phyloP scores from a whole-genome alignment of 2,329 filamentous ascomycete species.

The Penicillium sp. region DNA sequence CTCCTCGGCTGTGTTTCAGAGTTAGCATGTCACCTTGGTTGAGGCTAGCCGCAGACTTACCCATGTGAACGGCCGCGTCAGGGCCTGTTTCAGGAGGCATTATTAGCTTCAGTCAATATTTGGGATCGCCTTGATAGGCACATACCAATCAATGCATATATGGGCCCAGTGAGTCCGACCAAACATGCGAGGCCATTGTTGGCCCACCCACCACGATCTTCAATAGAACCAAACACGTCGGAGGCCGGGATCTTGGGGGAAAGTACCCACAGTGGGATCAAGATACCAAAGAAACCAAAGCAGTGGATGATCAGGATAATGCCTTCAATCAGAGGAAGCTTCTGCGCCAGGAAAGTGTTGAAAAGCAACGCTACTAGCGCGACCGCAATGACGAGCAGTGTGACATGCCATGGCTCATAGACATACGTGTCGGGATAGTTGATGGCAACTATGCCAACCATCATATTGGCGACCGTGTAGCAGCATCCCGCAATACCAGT shows the following conservation, averaged over 20 bases:
- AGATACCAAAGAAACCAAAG: slow-evolving; percentile 45
- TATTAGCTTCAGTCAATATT: background rate
- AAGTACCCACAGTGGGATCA: slow-evolving; percentile 47
- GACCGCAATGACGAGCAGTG: slow-evolving; percentile 46
- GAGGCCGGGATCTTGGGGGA: slow-evolving; percentile 40
- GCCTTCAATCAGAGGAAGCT: slow-evolving; percentile 42
- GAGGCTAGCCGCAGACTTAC: slow-evolving; percentile 29
- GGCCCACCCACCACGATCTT: slow-evolving; percentile 45
- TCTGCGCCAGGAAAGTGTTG: slow-evolving; percentile 45
- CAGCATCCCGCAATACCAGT: slow-evolving; percentile 1
- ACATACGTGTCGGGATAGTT: background rate
- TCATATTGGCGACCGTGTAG: slow-evolving; percentile 3
- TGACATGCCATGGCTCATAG: slow-evolving; percentile 48
- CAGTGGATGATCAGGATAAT: slow-evolving; percentile 47
- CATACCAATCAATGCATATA: slow-evolving; percentile 17
- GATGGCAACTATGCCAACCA: background rate
- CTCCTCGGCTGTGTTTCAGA: slow-evolving; percentile 36
- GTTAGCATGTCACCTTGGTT: background rate
- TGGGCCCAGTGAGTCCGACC: slow-evolving; percentile 44
- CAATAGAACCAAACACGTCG: slow-evolving; percentile 45
- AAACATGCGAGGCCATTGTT: slow-evolving; percentile 40
- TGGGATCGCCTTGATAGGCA: background rate
- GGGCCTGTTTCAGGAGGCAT: slow-evolving; percentile 31
- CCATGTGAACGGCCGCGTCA: slow-evolving; percentile 50
- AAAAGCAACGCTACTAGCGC: slow-evolving; percentile 43